Evolutionary conservation across 331 rosid species (phyloP).

Genomic region (Stylosanthes scabra): DNA sequence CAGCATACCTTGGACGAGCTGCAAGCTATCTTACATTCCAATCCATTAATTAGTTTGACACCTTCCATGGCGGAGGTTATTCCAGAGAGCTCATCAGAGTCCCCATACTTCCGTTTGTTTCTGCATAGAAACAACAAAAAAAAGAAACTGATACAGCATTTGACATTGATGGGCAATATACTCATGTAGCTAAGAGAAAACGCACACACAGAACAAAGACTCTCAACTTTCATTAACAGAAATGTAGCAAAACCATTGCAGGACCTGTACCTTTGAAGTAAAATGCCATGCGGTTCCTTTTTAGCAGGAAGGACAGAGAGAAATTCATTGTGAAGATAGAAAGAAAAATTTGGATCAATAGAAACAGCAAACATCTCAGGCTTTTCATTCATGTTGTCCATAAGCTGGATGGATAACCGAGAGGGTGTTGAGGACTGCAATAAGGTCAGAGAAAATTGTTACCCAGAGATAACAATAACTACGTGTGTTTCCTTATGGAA

Average conservation of each 20-base stretch:
- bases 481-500: neutral
- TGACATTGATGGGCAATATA: conserved; percentile 24
- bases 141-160: conserved; percentile 31
- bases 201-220: too few species aligned
- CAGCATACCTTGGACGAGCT: conserved; percentile 86
- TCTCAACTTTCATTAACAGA: conserved; percentile 1
- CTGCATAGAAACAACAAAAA: conserved; percentile 48
- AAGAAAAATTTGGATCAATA: conserved; percentile 88
- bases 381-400: conserved; percentile 85
- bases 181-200: conserved; percentile 14
- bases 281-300: conserved; percentile 74
- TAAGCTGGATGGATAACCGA: conserved; percentile 78
- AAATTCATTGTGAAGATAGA: conserved; percentile 81
- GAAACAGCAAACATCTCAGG: conserved; percentile 92
- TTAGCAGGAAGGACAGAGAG: conserved; percentile 69
- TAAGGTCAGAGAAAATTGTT: conserved; percentile 31
- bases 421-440: conserved; percentile 71
- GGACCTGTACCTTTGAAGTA: conserved; percentile 70
- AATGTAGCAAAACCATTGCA: conserved; percentile 14
- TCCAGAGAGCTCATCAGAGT: conserved; percentile 72
- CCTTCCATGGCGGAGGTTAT: conserved; percentile 75
- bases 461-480: conserved; percentile 19
- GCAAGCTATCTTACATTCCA: conserved; percentile 98
- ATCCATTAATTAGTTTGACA: conserved; percentile 73
- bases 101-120: conserved; percentile 64